Percentiles rank a stretch among this genome's conserved stretches.
phyloP scores from a whole-genome alignment of 192 early-diverging fungal species.

The Glomus cerebriforme region DNA sequence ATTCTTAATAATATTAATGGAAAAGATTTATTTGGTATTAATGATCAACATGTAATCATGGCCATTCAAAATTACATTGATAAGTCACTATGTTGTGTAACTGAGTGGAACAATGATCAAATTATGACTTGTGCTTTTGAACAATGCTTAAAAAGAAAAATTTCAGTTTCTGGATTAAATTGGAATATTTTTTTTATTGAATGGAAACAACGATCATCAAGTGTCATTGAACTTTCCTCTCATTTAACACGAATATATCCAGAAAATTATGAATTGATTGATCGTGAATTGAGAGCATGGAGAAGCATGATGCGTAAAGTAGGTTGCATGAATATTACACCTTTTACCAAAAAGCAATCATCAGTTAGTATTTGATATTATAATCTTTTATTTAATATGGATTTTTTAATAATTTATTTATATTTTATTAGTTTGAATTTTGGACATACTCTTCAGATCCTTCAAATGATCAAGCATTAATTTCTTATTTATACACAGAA shows the following conservation, averaged over 20 bases:
- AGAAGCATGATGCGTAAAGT: neutral
- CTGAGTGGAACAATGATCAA: neutral
- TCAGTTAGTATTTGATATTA: neutral
- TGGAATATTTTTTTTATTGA: neutral
- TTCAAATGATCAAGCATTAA: neutral
- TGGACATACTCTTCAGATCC: neutral
- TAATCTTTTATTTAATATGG: neutral
- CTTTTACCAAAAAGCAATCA: neutral
- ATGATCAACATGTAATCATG: neutral
- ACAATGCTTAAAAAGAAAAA: neutral
- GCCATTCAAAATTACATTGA: neutral
- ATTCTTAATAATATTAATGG: neutral
- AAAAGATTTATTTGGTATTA: conserved; percentile 3
- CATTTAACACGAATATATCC: neutral
- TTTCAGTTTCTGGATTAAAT: neutral
- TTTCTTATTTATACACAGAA: neutral
- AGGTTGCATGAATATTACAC: neutral
- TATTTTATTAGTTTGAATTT: neutral
- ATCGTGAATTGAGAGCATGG: neutral
- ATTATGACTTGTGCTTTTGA: neutral
- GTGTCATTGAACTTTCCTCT: neutral
- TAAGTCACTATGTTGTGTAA: neutral
- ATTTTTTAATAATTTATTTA: neutral
- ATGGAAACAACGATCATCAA: neutral
- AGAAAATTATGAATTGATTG: neutral